Evolutionary conservation across 352 stramenopile species (phyloP), one percentile per base, ranked within the genome.

Genomic region (Phytophthora cajani): DNA sequence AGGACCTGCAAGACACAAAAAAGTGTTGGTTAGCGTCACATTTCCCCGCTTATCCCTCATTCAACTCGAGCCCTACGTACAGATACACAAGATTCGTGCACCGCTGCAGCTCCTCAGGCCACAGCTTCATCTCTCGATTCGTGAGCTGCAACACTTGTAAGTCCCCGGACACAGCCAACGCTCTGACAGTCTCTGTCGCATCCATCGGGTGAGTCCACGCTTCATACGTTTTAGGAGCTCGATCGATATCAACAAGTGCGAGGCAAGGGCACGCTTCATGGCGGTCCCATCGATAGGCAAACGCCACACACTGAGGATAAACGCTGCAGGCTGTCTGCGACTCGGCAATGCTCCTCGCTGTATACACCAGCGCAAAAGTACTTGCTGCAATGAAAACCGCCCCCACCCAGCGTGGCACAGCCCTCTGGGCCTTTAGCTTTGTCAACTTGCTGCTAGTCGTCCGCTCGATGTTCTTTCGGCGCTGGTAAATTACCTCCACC

Each of bases 181-280:
- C 16, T 1, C n/a, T 32, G 0, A 81, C 52, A 21, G 55, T 23
- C 1, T 46, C 14, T 0, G 66, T 71, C 14, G 65, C 67, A 25
- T 81, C 68, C 9, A 58, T 14, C 1, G 55, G 53, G 14, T 71
- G 32, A 0, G 64, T 32, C 58, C 67, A 70, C 16, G 75, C 60
- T 16, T 65, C 50, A 27, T 72, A 79, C 8, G 46, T 71, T 19
- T 59, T 68, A 0, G 62, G 68, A 5, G 61, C 50, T 36, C 62
- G 12, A 12, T 78, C 54, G 3, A 62, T 23, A 49, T 86, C 71
- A 30, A 87, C 72, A 25, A 75, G 69, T 5, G 70, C 67, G 1
- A 82, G 50, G 16, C 79, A 87, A 1, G 74, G 69, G 36, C 79
- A 87, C 5, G 51, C 19, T 5, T 66, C 62, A 9, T 49, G 23